These are phyloP conservation scores for Trifolium pratense DNA, from an alignment of 306 rosid species.

Conservation along the genomic window DNA sequence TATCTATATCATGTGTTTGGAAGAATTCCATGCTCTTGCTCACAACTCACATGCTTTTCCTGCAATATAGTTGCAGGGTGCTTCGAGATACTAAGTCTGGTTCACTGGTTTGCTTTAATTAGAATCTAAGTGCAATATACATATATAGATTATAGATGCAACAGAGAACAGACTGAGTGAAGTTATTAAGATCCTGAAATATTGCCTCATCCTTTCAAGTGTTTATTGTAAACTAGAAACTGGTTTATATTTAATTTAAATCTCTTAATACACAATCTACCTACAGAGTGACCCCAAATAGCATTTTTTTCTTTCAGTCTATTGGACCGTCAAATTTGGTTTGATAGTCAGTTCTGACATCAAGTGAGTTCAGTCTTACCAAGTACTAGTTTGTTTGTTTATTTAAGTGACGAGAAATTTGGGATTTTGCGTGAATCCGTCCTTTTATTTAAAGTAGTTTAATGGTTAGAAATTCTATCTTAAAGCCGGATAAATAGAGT, in stretches of 20 bases:
- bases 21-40: conserved; percentile 42
- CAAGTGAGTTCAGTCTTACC: too few species aligned
- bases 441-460: too few species aligned
- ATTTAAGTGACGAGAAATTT: not conserved
- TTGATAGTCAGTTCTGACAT: too few species aligned
- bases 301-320: too few species aligned
- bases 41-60: conserved; percentile 56
- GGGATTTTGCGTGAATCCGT: too few species aligned
- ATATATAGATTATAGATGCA: conserved; percentile 25
- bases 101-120: conserved; percentile 37
- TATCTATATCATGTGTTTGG: conserved; percentile 11
- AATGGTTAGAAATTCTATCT: too few species aligned
- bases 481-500: too few species aligned
- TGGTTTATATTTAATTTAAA: conserved; percentile 20
- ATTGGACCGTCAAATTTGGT: too few species aligned
- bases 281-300: too few species aligned
- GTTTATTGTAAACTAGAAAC: too few species aligned
- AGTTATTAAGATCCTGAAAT: conserved; percentile 26
- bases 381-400: not conserved
- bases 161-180: conserved; percentile 46
- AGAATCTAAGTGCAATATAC: conserved; percentile 7
- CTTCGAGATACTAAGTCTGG: conserved; percentile 38
- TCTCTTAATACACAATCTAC: conserved; percentile 34
- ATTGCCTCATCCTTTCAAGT: not conserved
- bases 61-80: conserved; percentile 51